Evolutionary conservation across 169 alveolate species (phyloP).

Genomic region (Cryptosporidium sp.): DNA sequence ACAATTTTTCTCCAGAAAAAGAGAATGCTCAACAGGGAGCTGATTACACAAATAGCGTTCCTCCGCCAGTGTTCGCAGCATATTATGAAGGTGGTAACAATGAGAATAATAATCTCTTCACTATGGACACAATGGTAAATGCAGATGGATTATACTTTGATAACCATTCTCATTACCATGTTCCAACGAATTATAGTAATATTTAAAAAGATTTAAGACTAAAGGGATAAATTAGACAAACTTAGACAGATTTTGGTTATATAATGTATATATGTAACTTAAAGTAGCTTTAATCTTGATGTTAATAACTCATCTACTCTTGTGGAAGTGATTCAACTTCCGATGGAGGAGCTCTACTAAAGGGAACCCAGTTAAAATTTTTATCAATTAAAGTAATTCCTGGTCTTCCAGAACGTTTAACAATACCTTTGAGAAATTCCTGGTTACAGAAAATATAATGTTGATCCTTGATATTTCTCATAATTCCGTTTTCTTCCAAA

Average conservation of each 20-base stretch:
- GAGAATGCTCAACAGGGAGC: background rate
- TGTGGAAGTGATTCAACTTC: constrained; percentile 50
- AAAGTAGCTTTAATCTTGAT: background rate
- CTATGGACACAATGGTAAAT: background rate
- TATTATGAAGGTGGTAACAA: constrained; percentile 4
- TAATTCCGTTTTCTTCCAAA: constrained; percentile 54
- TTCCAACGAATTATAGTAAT: constrained; percentile 26
- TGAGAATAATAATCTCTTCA: background rate
- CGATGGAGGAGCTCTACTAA: constrained; percentile 61
- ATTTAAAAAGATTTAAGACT: constrained; percentile 9
- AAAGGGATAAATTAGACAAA: background rate
- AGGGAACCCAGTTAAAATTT: constrained; percentile 72
- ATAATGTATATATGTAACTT: background rate
- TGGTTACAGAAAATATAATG: constrained; percentile 28
- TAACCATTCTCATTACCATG: constrained; percentile 22
- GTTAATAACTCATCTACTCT: background rate
- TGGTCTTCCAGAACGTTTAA: constrained; percentile 51
- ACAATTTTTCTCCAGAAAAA: background rate
- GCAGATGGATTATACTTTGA: background rate
- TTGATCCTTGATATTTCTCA: constrained; percentile 43
- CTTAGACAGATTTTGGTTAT: background rate
- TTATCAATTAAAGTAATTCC: constrained; percentile 46
- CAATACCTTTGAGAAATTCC: constrained; percentile 23
- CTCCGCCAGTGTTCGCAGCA: constrained; percentile 66
- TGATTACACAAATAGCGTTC: constrained; percentile 6